A percentile compares a stretch with the other conserved stretches of the same genome.
phyloP scores from a whole-genome alignment of 176 grass and related monocot species.

The Chloris gayana region DNA sequence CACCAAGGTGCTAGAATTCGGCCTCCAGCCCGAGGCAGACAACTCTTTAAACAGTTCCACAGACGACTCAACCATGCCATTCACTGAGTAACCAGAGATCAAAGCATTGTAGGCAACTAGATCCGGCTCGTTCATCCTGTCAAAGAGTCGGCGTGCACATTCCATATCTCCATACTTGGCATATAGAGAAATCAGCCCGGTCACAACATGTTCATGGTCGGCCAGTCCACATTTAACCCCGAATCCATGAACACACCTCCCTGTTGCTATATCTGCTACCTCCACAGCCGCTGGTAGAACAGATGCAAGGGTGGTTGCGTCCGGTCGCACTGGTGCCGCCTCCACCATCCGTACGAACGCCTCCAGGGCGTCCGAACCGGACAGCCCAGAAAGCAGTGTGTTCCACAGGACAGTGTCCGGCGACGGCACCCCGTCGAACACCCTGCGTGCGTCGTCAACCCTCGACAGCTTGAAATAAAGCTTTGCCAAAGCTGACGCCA shows the following conservation, averaged over 20 bases:
- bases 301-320: conserved; percentile 61
- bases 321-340: conserved; percentile 43
- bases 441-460: conserved; percentile 46
- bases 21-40: conserved; percentile 35
- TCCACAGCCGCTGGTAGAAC: conserved; percentile 64
- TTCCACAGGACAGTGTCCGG: conserved; percentile 75
- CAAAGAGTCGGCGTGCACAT: conserved; percentile 55
- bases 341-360: conserved; percentile 61
- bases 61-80: conserved; percentile 55
- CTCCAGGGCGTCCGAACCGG: conserved; percentile 52
- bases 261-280: conserved; percentile 38
- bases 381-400: conserved; percentile 59
- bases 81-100: conserved; percentile 68
- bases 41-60: conserved; percentile 64
- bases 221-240: conserved; percentile 47
- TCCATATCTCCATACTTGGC: conserved; percentile 60
- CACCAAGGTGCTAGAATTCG: conserved; percentile 61
- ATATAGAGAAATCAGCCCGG: conserved; percentile 65
- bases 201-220: conserved; percentile 52
- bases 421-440: conserved; percentile 70
- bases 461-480: conserved; percentile 67
- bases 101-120: conserved; percentile 76
- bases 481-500: conserved; percentile 63
- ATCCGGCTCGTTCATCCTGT: conserved; percentile 54
- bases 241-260: conserved; percentile 61